phyloP scores from a whole-genome alignment of 345 rosid genomes.

The Anacardium occidentale region DNA sequence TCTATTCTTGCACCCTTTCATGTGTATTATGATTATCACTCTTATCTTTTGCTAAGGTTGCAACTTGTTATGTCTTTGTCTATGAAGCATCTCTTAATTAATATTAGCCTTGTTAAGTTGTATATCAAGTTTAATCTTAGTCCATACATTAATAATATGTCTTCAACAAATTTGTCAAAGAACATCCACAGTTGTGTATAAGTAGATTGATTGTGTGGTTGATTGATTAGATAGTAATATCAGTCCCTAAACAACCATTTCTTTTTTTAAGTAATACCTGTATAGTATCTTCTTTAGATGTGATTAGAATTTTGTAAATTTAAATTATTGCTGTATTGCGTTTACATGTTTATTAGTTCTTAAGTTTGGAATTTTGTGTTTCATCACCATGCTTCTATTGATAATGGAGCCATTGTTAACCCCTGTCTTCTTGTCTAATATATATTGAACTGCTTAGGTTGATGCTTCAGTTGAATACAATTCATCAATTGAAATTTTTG shows the following conservation, averaged over 20 bases:
- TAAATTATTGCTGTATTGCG: not conserved
- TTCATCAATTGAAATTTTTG: not conserved
- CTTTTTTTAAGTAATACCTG: not conserved
- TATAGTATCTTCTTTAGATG: not conserved
- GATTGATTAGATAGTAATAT: not conserved
- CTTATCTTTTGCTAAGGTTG: not conserved
- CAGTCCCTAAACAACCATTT: no score
- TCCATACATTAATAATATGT: not conserved
- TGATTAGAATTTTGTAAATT: not conserved
- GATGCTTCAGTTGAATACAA: constrained; percentile 22
- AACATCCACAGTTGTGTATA: not conserved
- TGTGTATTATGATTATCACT: not conserved
- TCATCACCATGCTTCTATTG: not conserved
- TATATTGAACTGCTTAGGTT: constrained; percentile 19
- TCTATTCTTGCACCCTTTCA: not conserved
- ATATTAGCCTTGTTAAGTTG: not conserved
- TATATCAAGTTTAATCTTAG: not conserved
- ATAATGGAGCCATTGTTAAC: not conserved
- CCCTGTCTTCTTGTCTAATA: not conserved
- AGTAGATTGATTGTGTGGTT: not conserved
- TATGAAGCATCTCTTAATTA: not conserved
- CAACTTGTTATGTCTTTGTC: not conserved
- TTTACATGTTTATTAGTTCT: not conserved
- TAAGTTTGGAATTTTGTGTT: not conserved
- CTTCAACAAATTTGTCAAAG: not conserved